Percentiles rank a stretch among this genome's conserved stretches.
Evolutionary conservation across 2,329 filamentous ascomycete genomes (phyloP).

Genomic region (Calonectria ilicicola): DNA sequence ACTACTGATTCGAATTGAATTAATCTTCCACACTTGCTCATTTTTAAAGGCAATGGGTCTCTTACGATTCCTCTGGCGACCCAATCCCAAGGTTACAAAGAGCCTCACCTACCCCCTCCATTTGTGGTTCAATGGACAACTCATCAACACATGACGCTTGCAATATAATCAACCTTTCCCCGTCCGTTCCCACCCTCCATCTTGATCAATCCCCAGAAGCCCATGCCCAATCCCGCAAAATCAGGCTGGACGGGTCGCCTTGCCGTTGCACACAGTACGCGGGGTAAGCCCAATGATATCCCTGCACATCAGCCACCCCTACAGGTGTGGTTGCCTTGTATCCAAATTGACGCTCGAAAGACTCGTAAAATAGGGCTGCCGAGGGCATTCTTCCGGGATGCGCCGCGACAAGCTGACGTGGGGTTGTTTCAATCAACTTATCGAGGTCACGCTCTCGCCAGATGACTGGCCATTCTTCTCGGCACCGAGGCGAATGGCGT

Average conservation of each 20-base stretch:
- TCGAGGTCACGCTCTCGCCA: conserved; percentile 25
- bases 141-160: conserved; percentile 42
- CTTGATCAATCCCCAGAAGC: conserved; percentile 19
- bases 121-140: conserved; percentile 38
- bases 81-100: conserved; percentile 33
- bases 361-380: conserved; percentile 12
- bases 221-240: conserved; percentile 32
- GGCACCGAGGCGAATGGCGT: background rate
- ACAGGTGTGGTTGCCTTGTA: conserved; percentile 30
- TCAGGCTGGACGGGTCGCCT: conserved; percentile 38
- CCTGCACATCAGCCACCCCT: conserved; percentile 15
- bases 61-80: conserved; percentile 14
- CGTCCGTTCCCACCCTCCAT: conserved; percentile 32
- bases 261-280: conserved; percentile 37
- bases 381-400: background rate
- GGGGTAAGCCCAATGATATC: conserved; percentile 41
- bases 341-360: background rate
- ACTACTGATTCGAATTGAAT: conserved; percentile 24
- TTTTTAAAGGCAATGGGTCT: conserved; percentile 34
- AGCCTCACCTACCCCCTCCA: conserved; percentile 36
- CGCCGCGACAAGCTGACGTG: conserved; percentile 2
- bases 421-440: conserved; percentile 5
- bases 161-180: conserved; percentile 21
- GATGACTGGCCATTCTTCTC: conserved; percentile 33
- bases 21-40: conserved; percentile 30